Base-by-base conservation (phyloP, 2,329 filamentous ascomycete genomes). In the Acrocalymma vagum region DNA sequence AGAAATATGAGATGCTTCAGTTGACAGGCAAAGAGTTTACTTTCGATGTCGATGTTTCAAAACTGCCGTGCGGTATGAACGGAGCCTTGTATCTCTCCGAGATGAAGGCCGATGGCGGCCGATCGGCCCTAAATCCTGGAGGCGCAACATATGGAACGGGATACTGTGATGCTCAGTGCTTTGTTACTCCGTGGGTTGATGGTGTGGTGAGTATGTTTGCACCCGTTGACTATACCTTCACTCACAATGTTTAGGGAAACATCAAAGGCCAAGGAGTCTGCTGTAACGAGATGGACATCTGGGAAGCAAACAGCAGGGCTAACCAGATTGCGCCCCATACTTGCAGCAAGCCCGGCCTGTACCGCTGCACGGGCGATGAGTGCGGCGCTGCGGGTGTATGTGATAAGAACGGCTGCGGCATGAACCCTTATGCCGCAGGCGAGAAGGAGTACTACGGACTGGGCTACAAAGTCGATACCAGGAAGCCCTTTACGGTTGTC, bases 21-120 rank as follows among this genome's bases (percentile, higher is more conserved):
- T 74, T 88, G 42, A 74, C 83, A 38, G 83, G 82, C 69, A 78
- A 85, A 60, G 86, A 89, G 68, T 84, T 89, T 71, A 85, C 83
- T 38, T 87, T 89, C 48, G 85, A 88, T 39, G 85, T 88, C 17
- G 86, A 89, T 62, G 81, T 65, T 2, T 71, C 69, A 4, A 70
- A 67, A 50, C 54, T 71, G n/a, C 69, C 68, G 5, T 72, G 70
- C 48, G 69, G 69, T 18, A 71, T 71, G 65, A 72, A 72, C 36
- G 67, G 69, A 26, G 69, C 69, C 33, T 39, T 72, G 5, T 72
- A 72, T 34, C 55, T 72, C 7, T 65, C 62, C 11, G 69, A 72
- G 51, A 72, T 72, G 69, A 52, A 65, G 36, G 64, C 55, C 8
- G 48, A 60, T 26, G 69, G 69, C 31, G 68, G 69, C 6, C 60